phyloP scores from a whole-genome alignment of 176 grass and related monocot species.

The Lolium multiflorum region DNA sequence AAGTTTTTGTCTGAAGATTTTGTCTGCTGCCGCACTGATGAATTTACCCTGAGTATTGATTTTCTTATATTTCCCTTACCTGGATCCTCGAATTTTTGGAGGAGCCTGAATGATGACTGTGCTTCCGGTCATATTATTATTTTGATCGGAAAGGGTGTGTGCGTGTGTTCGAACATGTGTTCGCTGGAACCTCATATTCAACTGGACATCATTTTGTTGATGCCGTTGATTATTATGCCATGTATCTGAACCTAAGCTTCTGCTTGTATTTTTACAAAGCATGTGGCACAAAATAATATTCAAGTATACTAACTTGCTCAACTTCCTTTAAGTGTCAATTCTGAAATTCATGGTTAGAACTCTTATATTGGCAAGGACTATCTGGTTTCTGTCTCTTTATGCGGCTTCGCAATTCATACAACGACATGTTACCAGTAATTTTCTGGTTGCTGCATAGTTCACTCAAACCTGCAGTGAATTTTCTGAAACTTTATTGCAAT shows the following conservation, averaged over 20 bases:
- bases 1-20: conserved; percentile 60
- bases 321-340: not conserved
- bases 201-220: conserved; percentile 39
- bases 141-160: conserved; percentile 56
- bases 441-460: not conserved
- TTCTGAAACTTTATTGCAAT: not conserved
- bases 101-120: conserved; percentile 48
- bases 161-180: conserved; percentile 36
- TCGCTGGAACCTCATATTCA: conserved; percentile 48
- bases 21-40: conserved; percentile 48
- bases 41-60: conserved; percentile 46
- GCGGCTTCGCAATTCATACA: not conserved
- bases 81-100: conserved; percentile 67
- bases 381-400: not conserved
- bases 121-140: conserved; percentile 71
- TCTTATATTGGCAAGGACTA: not conserved
- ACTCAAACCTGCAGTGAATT: not conserved
- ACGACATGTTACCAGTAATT: not conserved
- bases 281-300: conserved; percentile 47
- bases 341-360: conserved; percentile 10
- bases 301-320: conserved; percentile 25
- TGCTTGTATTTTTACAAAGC: conserved; percentile 37
- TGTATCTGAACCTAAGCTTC: conserved; percentile 52
- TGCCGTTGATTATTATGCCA: conserved; percentile 40
- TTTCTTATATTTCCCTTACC: conserved; percentile 50